These are phyloP conservation scores for Colletotrichum higginsianum DNA, from an alignment of 2,329 filamentous ascomycete genomes.

Conservation along the genomic window DNA sequence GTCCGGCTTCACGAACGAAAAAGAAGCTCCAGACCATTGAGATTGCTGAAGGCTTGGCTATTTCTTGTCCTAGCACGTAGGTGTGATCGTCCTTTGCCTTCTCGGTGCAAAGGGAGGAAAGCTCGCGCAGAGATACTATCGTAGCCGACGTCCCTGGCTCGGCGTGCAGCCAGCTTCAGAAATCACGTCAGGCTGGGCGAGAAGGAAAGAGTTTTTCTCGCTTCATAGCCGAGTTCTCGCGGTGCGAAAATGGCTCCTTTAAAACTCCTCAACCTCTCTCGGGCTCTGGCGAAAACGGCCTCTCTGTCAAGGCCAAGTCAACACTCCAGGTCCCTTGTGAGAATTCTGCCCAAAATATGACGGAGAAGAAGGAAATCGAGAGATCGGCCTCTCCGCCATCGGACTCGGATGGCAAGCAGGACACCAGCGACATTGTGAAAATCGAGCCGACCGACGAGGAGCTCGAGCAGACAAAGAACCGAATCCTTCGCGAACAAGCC, in stretches of 20 bases:
- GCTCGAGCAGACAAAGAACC: slow-evolving; percentile 26
- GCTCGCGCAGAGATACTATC: neutral
- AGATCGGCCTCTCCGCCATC: neutral
- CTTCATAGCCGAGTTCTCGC: neutral
- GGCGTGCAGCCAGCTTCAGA: neutral
- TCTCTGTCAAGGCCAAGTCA: neutral
- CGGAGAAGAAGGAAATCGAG: slow-evolving; percentile 8
- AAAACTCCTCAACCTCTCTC: neutral
- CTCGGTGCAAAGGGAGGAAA: neutral
- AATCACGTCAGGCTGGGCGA: slow-evolving; percentile 5
- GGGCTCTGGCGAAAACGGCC: neutral
- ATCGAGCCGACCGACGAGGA: slow-evolving; percentile 28
- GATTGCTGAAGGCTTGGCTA: slow-evolving; percentile 11
- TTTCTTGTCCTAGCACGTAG: neutral
- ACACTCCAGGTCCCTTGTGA: neutral
- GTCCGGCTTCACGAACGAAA: too few species aligned
- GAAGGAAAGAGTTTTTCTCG: neutral
- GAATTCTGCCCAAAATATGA: neutral
- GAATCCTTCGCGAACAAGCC: slow-evolving; percentile 35
- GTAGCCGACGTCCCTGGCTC: neutral
- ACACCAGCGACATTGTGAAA: slow-evolving; percentile 5
- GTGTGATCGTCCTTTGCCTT: neutral
- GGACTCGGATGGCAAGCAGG: slow-evolving; percentile 6
- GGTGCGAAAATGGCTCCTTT: neutral
- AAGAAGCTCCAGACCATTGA: neutral